A percentile compares a stretch with the other conserved stretches of the same genome.
These are phyloP conservation scores for Geotrichum ghanense DNA, from an alignment of 805 yeast genomes.

Conservation along the genomic window DNA sequence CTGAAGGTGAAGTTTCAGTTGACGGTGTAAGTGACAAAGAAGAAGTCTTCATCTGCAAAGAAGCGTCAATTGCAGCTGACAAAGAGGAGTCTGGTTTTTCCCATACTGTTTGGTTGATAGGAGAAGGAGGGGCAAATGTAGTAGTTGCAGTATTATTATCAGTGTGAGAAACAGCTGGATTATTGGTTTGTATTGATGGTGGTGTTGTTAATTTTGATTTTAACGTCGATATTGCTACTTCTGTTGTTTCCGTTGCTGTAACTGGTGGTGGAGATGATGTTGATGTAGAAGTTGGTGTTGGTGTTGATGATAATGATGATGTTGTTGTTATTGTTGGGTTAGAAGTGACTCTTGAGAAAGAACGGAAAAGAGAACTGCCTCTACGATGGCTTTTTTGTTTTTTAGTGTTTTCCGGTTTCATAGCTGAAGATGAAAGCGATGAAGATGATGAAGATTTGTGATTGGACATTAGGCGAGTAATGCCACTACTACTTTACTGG, in stretches of 20 bases:
- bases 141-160: not conserved
- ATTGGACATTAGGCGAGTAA: too few relatives aligned
- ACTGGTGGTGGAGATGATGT: not conserved
- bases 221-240: not conserved
- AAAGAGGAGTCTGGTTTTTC: not conserved
- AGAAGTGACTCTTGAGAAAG: not conserved
- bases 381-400: not conserved
- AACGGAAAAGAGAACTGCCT: not conserved
- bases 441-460: too few relatives aligned
- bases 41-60: not conserved
- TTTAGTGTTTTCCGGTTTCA: too few relatives aligned
- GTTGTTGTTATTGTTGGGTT: not conserved
- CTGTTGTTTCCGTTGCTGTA: not conserved
- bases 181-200: not conserved
- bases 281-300: not conserved
- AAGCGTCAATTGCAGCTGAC: not conserved
- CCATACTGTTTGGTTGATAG: not conserved
- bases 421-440: too few relatives aligned
- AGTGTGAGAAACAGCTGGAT: not conserved
- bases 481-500: too few relatives aligned
- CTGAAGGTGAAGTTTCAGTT: not conserved
- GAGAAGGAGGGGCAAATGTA: not conserved
- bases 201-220: not conserved
- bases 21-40: not conserved
- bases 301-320: not conserved